A percentile compares a stretch with the other conserved stretches of the same genome.
These are phyloP conservation scores for Astragalus glycyphyllos DNA, from an alignment of 306 rosid species.

Conservation along the genomic window DNA sequence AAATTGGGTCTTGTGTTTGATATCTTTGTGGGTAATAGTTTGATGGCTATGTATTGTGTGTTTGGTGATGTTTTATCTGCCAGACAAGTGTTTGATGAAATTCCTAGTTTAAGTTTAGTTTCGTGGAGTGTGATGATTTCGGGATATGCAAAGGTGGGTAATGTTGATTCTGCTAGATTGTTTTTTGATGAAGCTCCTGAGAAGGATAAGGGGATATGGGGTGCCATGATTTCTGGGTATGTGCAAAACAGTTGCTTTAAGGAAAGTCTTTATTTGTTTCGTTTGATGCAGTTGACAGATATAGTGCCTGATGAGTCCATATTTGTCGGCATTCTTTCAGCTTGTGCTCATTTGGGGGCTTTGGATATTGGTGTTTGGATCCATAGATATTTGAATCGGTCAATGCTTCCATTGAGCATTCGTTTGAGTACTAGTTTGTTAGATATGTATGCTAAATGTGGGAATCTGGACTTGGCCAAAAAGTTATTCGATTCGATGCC, in stretches of 20 bases:
- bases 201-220: conserved; percentile 81
- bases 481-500: conserved; percentile 51
- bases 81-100: conserved; percentile 73
- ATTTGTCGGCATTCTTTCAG: conserved; percentile 69
- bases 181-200: conserved; percentile 74
- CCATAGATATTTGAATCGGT: conserved; percentile 54
- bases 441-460: conserved; percentile 87
- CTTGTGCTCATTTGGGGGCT: conserved; percentile 82
- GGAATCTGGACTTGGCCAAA: conserved; percentile 61
- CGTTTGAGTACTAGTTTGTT: conserved; percentile 65
- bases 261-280: conserved; percentile 71
- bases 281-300: conserved; percentile 60
- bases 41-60: conserved; percentile 54
- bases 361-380: conserved; percentile 73
- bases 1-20: conserved; percentile 64
- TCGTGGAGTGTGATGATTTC: conserved; percentile 80
- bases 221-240: conserved; percentile 90
- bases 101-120: conserved; percentile 58
- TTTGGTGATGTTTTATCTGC: conserved; percentile 57
- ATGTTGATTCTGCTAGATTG: conserved; percentile 62
- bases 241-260: conserved; percentile 75
- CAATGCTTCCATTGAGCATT: conserved; percentile 47
- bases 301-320: conserved; percentile 71
- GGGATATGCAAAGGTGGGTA: conserved; percentile 69
- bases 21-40: conserved; percentile 69